Conservation (phyloP, 2,329 filamentous ascomycete species). For the Penicillium sp. region DNA sequence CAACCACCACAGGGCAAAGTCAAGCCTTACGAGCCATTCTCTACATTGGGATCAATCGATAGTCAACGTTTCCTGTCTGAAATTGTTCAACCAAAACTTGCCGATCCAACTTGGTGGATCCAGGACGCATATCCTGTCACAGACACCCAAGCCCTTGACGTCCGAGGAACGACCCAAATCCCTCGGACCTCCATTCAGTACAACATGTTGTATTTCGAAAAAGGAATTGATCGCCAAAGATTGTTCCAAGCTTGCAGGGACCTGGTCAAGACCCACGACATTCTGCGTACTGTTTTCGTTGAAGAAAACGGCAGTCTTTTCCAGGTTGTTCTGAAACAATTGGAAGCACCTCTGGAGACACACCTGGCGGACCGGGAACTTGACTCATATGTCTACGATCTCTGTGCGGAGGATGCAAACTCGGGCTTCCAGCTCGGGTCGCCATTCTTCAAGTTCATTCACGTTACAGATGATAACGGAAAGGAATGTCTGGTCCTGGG, state of each 20-base stretch:
- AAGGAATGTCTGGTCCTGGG: constrained; percentile 51
- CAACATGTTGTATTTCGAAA: constrained; percentile 61
- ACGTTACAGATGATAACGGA: constrained; percentile 40
- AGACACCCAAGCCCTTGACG: constrained; percentile 60
- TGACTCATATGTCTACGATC: constrained; percentile 49
- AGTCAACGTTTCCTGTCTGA: constrained; percentile 47
- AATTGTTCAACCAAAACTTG: constrained; percentile 52
- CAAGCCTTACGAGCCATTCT: constrained; percentile 51
- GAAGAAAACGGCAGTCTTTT: constrained; percentile 51
- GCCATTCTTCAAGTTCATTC: constrained; percentile 59
- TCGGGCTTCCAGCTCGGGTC: constrained; percentile 57
- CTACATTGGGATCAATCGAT: constrained; percentile 46
- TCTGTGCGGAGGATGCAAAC: constrained; percentile 55
- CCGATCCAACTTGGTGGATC: constrained; percentile 51
- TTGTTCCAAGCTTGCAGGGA: constrained; percentile 46
- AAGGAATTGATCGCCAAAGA: constrained; percentile 47
- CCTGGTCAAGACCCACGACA: constrained; percentile 60
- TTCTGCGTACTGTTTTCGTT: constrained; percentile 66
- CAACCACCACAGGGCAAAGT: constrained; percentile 21
- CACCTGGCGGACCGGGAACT: constrained; percentile 52
- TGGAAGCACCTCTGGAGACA: constrained; percentile 50
- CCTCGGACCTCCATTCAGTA: constrained; percentile 66
- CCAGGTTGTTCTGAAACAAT: constrained; percentile 56
- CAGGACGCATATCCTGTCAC: constrained; percentile 59
- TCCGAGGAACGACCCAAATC: constrained; percentile 58